phyloP scores from a whole-genome alignment of 345 rosid species.

The Populus davidiana region DNA sequence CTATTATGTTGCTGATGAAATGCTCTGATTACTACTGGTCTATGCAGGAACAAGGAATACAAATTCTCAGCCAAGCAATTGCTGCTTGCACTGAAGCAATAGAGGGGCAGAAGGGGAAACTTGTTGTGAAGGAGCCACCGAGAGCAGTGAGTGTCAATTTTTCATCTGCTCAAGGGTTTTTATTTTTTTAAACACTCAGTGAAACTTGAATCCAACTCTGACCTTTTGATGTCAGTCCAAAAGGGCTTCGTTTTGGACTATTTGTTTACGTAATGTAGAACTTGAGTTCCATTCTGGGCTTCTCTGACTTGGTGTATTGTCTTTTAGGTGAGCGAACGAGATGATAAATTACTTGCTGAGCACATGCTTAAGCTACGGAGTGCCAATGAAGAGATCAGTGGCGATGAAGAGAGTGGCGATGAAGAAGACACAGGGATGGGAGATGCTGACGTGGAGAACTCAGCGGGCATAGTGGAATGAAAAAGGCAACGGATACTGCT shows the following conservation, averaged over 20 bases:
- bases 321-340: conserved; percentile 92
- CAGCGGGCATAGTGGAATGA: conserved; percentile 61
- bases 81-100: conserved; percentile 73
- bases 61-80: conserved; percentile 70
- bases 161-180: not conserved
- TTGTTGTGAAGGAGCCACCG: conserved; percentile 74
- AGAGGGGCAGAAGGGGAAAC: conserved; percentile 85
- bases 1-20: not conserved
- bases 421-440: conserved; percentile 98
- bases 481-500: not conserved
- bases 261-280: not conserved
- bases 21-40: not conserved
- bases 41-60: conserved; percentile 89
- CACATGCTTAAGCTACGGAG: conserved; percentile 83
- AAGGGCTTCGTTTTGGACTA: not conserved
- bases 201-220: not conserved
- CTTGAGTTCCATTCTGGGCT: not conserved
- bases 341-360: conserved; percentile 89
- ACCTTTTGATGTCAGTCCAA: not conserved
- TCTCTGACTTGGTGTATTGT: conserved; percentile 15
- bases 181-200: not conserved
- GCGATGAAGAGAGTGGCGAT: conserved; percentile 93
- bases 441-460: conserved; percentile 65
- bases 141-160: conserved; percentile 72
- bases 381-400: conserved; percentile 86